Base-by-base conservation (phyloP, 208 protist genomes). In the Trypanosoma melophagium region DNA sequence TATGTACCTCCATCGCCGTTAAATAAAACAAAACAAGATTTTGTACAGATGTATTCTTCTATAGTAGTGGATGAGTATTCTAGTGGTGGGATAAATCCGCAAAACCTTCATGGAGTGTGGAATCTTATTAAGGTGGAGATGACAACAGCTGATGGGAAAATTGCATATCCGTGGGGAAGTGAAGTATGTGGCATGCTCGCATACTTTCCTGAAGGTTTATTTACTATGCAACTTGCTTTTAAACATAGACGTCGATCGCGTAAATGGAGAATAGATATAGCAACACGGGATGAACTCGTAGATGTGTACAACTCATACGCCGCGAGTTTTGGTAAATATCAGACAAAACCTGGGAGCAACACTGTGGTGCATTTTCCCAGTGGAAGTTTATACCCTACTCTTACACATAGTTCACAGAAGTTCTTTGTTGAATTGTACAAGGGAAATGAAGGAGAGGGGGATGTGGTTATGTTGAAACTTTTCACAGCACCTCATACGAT, bases 81-180 rank as follows among this genome's bases (percentile, higher is more conserved):
- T 1, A 59, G 38, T 19, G 53, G 5, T 14, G 16, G 49, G 41
- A 16, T 31, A 38, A 45, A 69, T 42, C 28, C 71, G 50, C 68
- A 62, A 17, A 24, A 51, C 53, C 67, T 91, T 38, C 49, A 81
- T 44, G 87, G 90, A 13, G 53, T 79, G n/a, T 96, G 90, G 90
- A 63, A 64, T 49, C 42, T 88, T 13, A 52, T 87, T 13, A 80
- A 72, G 19, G 76, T 94, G 21, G 86, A 93, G 74, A 76, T 84
- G 60, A 60, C 64, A 19, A 76, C 86, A 24, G 78, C n/a, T 5
- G 81, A 91, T 56, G 84, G 90, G 14, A 78, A 80, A 19, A 74
- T 96, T 22, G 78, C 81, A 50, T 94, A 87, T 40, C 90, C 90
- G 13, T 96, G 90, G 90, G 90, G 90, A 10, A 78, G 84, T 9